phyloP scores from a whole-genome alignment of 352 stramenopile genomes.

The Lagenidium giganteum region DNA sequence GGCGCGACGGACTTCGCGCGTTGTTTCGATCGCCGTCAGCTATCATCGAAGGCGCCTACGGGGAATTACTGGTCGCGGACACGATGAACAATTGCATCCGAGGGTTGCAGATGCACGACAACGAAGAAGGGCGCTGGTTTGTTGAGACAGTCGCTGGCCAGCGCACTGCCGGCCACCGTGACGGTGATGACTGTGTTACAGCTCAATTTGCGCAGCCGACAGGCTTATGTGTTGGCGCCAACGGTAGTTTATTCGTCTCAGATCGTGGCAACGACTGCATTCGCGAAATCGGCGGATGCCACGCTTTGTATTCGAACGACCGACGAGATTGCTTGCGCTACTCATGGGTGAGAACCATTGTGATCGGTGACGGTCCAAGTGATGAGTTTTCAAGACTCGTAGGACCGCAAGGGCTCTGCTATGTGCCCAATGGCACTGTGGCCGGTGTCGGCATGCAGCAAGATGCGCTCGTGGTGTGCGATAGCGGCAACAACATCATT shows the following conservation, averaged over 20 bases:
- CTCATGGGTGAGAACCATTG: conserved; percentile 37
- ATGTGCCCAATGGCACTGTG: not conserved
- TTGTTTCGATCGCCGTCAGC: conserved; percentile 38
- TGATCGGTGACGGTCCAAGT: conserved; percentile 14
- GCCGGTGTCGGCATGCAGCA: not conserved
- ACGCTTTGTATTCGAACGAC: conserved; percentile 3
- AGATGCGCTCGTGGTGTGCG: conserved; percentile 18
- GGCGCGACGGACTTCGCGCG: conserved; percentile 23
- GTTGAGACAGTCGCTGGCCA: too few species aligned
- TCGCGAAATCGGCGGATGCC: conserved; percentile 28
- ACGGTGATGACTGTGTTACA: too few species aligned
- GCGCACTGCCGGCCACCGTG: too few species aligned
- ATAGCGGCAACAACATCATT: conserved; percentile 21
- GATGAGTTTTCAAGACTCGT: not conserved
- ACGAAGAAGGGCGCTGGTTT: too few species aligned
- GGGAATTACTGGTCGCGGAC: conserved; percentile 38
- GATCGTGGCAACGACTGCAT: conserved; percentile 40
- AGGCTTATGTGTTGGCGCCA: too few species aligned
- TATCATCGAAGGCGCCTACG: conserved; percentile 19
- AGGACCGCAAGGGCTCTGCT: too few species aligned
- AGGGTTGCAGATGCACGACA: too few species aligned
- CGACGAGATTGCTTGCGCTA: conserved; percentile 16
- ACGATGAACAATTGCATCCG: conserved; percentile 62
- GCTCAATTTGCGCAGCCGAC: too few species aligned
- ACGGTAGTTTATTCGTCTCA: conserved; percentile 40